Evolutionary conservation across 345 rosid genomes (phyloP).

Genomic region (Fremontodendron californicum): DNA sequence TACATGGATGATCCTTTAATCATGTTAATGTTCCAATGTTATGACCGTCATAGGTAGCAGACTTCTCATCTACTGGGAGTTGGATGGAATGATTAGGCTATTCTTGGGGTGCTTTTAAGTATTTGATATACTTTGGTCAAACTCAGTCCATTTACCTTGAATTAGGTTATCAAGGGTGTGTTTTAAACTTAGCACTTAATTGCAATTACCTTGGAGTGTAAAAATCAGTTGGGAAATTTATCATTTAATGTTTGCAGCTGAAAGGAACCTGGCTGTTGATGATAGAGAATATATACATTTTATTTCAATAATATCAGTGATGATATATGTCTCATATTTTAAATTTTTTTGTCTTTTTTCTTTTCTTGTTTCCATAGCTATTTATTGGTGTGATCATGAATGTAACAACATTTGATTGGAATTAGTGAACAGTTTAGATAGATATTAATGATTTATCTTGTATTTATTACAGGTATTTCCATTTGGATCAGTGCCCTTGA

Average conservation of each 20-base stretch:
- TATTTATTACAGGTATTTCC: no score
- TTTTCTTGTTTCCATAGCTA: background rate
- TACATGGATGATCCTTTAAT: background rate
- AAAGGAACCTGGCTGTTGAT: background rate
- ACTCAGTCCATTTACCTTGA: background rate
- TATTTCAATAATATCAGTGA: background rate
- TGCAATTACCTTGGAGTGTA: background rate
- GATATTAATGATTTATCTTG: slow-evolving; percentile 3
- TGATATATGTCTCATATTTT: background rate
- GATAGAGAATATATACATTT: background rate
- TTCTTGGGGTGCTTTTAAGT: background rate
- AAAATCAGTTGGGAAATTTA: background rate
- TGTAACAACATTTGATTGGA: background rate
- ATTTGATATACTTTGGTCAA: background rate
- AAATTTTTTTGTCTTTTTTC: background rate
- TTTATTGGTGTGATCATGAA: background rate
- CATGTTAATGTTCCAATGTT: background rate
- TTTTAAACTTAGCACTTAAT: background rate
- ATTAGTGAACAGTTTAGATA: background rate
- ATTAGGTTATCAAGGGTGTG: no score
- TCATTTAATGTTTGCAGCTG: background rate
- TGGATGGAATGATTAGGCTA: background rate
- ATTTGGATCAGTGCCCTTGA: no score
- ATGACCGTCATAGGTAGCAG: background rate
- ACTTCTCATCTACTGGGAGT: background rate